Base-by-base conservation (phyloP, 1,139 yeast genomes). In the Blastobotrys apis region DNA sequence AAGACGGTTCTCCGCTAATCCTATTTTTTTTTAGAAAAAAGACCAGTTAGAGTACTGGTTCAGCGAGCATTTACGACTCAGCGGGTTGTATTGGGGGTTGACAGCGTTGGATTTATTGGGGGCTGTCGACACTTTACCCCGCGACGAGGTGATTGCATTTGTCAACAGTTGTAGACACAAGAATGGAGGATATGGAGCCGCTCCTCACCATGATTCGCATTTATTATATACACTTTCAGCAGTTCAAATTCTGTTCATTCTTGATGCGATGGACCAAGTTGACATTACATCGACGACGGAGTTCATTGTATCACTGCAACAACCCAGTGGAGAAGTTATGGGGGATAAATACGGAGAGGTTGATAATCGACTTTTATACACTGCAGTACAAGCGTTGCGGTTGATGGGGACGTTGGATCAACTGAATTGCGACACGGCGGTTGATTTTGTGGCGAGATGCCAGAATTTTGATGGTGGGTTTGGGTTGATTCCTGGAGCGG, bases 391-490 rank as follows among this genome's bases (percentile, higher is more conserved):
- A 50, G 73, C 86, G 0, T 69, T 92, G 44, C 75, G 86, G 0
- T 72, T 92, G 6, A 64, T 92, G 29, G 90, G 80, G 13, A 76
- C 69, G 47, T 68, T 90, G 47, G 77, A 79, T n/a, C 59, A 69
- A 3, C 74, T 79, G 19, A 68, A 85, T 6, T 81, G 77, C 0
- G 80, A 75, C 6, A 78, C 78, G 1, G 86, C 95, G 0, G 80
- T 78, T 1, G 69, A 68, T 1, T 92, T 80, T 66, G 76, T 90
- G 9, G 57, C 75, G 48, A 59, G 62, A 35, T 94, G 98, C 63
- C 81, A 77, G 51, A 94, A 94, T 62, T 92, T 87, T 59, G 98
- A 92, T 61, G 99, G 98, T 3, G 96, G 95, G 0, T 92, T 85
- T 69, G 98, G 98, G 0, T 71, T 86, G 66, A 79, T 80, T 8